These are phyloP conservation scores for Vitis rotundifolia DNA, from an alignment of 164 flowering plant genomes.

Conservation along the genomic window DNA sequence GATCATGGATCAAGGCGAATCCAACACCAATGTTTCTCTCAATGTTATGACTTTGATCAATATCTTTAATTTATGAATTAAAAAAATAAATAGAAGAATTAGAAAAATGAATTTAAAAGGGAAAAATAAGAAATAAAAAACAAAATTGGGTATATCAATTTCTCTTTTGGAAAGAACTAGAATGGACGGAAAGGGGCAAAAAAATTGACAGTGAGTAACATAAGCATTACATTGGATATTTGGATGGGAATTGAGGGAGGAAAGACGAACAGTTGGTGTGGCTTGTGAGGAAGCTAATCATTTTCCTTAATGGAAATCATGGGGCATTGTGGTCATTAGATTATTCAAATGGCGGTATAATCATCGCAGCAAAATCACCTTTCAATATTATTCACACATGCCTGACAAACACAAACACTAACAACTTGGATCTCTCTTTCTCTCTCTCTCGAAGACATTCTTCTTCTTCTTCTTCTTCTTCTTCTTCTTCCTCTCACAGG, in stretches of 20 bases:
- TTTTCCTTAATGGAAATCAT: neutral
- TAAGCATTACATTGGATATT: neutral
- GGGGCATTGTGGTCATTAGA: neutral
- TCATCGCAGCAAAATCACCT: neutral
- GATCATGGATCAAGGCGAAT: too few species aligned
- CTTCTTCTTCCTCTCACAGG: too few species aligned
- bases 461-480: too few species aligned
- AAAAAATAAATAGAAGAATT: neutral
- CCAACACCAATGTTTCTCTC: too few species aligned
- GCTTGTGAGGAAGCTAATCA: neutral
- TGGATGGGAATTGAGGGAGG: neutral
- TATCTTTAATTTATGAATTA: neutral
- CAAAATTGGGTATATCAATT: neutral
- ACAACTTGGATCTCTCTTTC: constrained; percentile 12
- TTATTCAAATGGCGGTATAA: too few species aligned
- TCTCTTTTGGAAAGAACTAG: neutral
- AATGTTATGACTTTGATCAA: too few species aligned
- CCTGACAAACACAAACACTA: constrained; percentile 8
- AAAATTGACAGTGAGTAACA: neutral
- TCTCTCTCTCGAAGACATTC: constrained; percentile 7
- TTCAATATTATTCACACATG: neutral
- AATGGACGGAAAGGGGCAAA: neutral
- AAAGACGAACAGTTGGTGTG: neutral
- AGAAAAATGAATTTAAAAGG: neutral
- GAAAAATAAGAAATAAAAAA: neutral